These are phyloP conservation scores for Ophiostoma perfectum DNA, from an alignment of 2,329 filamentous ascomycete species.

Conservation along the genomic window DNA sequence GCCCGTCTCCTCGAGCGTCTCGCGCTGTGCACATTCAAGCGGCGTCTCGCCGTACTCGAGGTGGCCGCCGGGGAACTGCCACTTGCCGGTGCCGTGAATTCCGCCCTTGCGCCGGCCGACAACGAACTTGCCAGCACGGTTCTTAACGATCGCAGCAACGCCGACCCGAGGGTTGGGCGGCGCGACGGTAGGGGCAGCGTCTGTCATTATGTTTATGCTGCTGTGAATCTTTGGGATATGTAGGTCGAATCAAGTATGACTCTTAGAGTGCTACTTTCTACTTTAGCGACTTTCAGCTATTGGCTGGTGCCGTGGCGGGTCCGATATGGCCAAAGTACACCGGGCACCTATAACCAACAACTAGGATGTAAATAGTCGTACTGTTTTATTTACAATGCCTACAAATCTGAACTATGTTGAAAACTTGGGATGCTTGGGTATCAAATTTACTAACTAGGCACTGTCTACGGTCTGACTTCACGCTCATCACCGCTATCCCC, in stretches of 20 bases:
- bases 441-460: too few species aligned
- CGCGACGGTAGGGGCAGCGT: background rate
- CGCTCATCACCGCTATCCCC: background rate
- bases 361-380: too few species aligned
- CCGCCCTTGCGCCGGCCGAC: conserved; percentile 45
- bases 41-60: conserved; percentile 64
- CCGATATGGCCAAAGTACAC: too few species aligned
- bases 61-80: conserved; percentile 69
- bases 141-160: conserved; percentile 43
- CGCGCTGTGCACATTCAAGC: conserved; percentile 58
- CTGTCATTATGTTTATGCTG: background rate
- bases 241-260: too few species aligned
- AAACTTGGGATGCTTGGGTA: too few species aligned
- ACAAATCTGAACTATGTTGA: too few species aligned
- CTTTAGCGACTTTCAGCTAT: too few species aligned
- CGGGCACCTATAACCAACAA: too few species aligned
- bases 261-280: too few species aligned
- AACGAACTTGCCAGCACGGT: conserved; percentile 41
- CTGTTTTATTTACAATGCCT: too few species aligned
- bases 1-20: conserved; percentile 66
- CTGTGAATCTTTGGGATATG: too few species aligned
- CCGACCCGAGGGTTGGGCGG: conserved; percentile 39
- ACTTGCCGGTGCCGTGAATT: conserved; percentile 40
- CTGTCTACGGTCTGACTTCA: background rate
- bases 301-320: too few species aligned